Base-by-base conservation (phyloP, 2,329 filamentous ascomycete species). In the Verticillium zaregamsianum region DNA sequence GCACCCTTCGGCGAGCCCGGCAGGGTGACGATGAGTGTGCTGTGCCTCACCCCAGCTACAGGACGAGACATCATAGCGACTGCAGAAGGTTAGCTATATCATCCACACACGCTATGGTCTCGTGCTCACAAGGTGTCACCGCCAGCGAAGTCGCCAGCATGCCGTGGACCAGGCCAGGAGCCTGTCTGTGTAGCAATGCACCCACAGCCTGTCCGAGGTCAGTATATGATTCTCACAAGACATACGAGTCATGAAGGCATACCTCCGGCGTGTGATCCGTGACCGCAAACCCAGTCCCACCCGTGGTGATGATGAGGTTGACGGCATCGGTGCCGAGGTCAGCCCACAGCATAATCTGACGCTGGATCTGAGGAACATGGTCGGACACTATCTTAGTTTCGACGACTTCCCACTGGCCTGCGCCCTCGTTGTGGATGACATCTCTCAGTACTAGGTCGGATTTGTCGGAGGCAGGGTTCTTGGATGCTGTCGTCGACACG, bases 31-130 rank as follows among this genome's bases (percentile, higher is more conserved):
- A 99, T 90, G 59, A 99, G 76, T 1, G 92, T 89, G 63, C 87
- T 87, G 65, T 94, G 89, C 35, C 95, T 84, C 3, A 96, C 88
- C 3, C 95, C 95, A 25, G 95, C 95, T 14, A 96, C 91, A 5
- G 95, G 95, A 55, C 95, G 86, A 59, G 95, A 91, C 95, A 99
- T 99, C 80, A 97, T 89, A 55, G 95, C 95, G 77, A 99, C 93
- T 96, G 62, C 28, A 59, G 20, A 57, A n/a, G 11, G 6, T 52
- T 14, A 52, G 45, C 3, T 52, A 5, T 20, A 58, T 14, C 61
- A 57, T 75, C 61, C 75, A 67, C 57, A 55, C 40, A 40, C 66
- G 59, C 17, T 6, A n/a, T 3, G 11, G 23, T 6, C 3, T 7
- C 7, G n/a, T 37, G 77, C 90, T 79, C 79, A 96, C 93, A 99